Base-by-base conservation (phyloP, 441 rosid genomes). In the Pelargonium cotyledonis region DNA sequence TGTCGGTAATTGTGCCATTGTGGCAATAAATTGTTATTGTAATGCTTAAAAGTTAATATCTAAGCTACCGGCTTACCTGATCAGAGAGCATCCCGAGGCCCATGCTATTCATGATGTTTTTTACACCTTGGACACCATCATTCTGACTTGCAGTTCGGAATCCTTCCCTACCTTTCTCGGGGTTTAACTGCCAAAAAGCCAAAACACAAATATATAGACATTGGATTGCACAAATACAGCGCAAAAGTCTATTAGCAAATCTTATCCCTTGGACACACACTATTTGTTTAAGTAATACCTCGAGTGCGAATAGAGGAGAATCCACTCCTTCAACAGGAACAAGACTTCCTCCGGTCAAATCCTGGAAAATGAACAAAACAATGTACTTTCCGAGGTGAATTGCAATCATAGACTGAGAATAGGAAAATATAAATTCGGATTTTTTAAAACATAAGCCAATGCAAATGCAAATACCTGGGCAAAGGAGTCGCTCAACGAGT, bases 401-500 rank as follows among this genome's bases (percentile, higher is more conserved):
- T 23, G 23, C 35, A 46, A 68, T 63, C 15, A 23, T 12, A 55
- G 53, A 78, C 57, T 67, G 62, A 66, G 71, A 75, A 40, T 40
- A 3, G 46, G 2, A 65, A 75, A 31, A 57, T 57, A 26, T 18
- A 29, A 74, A 23, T 43, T 57, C 15, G 61, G 21, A 43, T 8
- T 70, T 49, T 41, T 35, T 9, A 0, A 73, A 18, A 6, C 14
- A 57, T 23, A 31, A 73, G 66, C 51, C 55, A 0, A 67, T 65
- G 19, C 64, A 44, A 23, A 69, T 23, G 74, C 18, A 66, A 10
- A 67, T 63, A 85, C 95, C 88, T 90, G 92, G 9, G 85, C 81
- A 73, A 90, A 92, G 5, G 96, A 92, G 82, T 92, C 92, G 58
- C 98, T 89, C 68, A 92, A 81, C 65, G 96, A 90, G 78, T 90